Base-by-base conservation (phyloP, 805 yeast species). In the Metschnikowia corniflorae region DNA sequence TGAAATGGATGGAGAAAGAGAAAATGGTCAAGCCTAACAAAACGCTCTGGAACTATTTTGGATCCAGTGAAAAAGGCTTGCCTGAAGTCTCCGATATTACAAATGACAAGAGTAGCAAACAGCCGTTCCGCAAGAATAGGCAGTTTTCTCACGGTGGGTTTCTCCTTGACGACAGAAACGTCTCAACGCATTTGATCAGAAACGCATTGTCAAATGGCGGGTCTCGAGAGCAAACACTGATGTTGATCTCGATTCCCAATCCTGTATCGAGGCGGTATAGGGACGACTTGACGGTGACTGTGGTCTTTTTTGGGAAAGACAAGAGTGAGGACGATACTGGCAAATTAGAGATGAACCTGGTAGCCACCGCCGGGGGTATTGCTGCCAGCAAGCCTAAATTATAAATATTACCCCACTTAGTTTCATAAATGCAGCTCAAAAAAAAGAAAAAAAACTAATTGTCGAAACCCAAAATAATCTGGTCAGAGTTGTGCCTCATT, bases 281-380 rank as follows among this genome's bases (percentile, higher is more conserved):
- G 59, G 98, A 93, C 63, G 98, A 93, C 60, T 71, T 93, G 55
- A 89, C 97, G 0, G 97, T 89, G 5, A 87, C 96, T 3, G 98
- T 93, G 16, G 86, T 91, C 2, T 93, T 93, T 61, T 93, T 93
- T 57, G 95, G 95, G 9, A 77, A 77, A 16, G 71, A 70, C 32
- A 56, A 60, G 6, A 52, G 56, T n/a, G 64, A 55, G 38, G 58
- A 66, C 44, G 70, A 68, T 21, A 51, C 50, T 16, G 82, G 82
- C 2, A 64, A 64, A 47, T 57, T 79, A 45, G 82, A 75, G 47
- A 67, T 78, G 45, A 79, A 79, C 50, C 51, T 64, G 16, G 68
- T 61, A 15, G 84, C 82, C 17, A 79, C 84, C 7, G 69, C 73
- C 35, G 82, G 82, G 18, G 86, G 83, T 16, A 49, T 59, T 16